These are phyloP conservation scores for Allomyces macrogynus DNA, from an alignment of 192 early-diverging fungal genomes.

Conservation along the genomic window DNA sequence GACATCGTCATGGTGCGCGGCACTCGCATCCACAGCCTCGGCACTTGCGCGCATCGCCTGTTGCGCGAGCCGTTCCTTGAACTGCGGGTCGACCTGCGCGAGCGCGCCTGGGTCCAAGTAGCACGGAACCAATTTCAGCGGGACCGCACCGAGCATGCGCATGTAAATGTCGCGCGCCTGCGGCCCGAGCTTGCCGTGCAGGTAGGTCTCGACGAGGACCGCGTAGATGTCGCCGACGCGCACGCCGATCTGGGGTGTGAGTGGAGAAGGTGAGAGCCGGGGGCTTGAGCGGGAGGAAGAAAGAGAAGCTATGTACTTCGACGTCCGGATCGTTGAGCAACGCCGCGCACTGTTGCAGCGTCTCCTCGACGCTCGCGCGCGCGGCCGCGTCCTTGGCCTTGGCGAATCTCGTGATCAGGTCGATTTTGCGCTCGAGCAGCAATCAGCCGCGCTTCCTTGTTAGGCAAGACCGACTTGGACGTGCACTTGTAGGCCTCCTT, in stretches of 20 bases:
- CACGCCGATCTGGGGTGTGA: slow-evolving; percentile 12
- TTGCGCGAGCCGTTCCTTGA: neutral
- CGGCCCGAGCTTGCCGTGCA: neutral
- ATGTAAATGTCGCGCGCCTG: neutral
- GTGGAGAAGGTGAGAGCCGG: too few relatives aligned
- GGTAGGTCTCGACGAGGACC: slow-evolving; percentile 23
- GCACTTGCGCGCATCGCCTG: too few relatives aligned
- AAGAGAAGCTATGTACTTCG: slow-evolving; percentile 12
- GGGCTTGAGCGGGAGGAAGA: neutral
- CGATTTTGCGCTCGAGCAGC: slow-evolving; percentile 7
- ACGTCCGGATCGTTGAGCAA: slow-evolving; percentile 20
- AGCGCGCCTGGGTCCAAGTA: neutral
- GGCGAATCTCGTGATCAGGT: slow-evolving; percentile 17
- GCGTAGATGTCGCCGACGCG: slow-evolving; percentile 31
- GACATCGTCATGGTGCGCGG: too few relatives aligned
- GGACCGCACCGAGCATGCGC: neutral
- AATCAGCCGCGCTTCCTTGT: slow-evolving; percentile 2
- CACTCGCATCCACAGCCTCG: too few relatives aligned
- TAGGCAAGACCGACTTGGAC: slow-evolving; percentile 8
- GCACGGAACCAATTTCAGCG: neutral
- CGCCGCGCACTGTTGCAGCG: slow-evolving; percentile 18
- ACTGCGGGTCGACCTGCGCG: neutral
- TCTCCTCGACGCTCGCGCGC: slow-evolving; percentile 11
- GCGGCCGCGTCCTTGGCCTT: slow-evolving; percentile 12
- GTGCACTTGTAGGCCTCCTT: slow-evolving; percentile 20